Conservation (phyloP, 179 eudicot species). For the Pouteria campechiana region DNA sequence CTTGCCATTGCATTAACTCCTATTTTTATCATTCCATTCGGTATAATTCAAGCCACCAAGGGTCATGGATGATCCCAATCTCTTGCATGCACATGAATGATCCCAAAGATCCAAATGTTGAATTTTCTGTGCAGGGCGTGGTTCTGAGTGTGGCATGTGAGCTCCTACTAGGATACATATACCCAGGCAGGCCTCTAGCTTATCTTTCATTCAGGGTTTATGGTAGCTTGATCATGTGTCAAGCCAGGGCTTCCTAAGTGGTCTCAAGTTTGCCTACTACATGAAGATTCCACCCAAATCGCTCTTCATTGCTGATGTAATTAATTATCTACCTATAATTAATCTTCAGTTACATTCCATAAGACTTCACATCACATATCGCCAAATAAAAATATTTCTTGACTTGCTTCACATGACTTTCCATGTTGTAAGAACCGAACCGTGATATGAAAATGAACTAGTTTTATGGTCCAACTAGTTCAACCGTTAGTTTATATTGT, state of each 20-base stretch:
- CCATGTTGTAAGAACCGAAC: too few relatives aligned
- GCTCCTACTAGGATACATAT: constrained; percentile 78
- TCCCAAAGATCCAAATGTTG: background rate
- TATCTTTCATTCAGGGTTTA: constrained; percentile 88
- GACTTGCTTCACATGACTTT: too few relatives aligned
- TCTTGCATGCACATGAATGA: too few relatives aligned
- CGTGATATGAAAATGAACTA: too few relatives aligned
- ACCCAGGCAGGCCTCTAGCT: constrained; percentile 97
- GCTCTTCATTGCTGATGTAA: constrained; percentile 88
- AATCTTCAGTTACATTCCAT: background rate
- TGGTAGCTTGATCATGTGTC: constrained; percentile 81
- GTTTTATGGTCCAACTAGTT: too few relatives aligned
- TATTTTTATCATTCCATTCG: constrained; percentile 88
- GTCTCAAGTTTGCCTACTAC: constrained; percentile 96
- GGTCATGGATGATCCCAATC: constrained; percentile 45
- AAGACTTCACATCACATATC: background rate
- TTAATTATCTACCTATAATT: too few relatives aligned
- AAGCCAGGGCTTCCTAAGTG: constrained; percentile 80
- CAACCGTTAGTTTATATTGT: too few relatives aligned
- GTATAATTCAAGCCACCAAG: constrained; percentile 98
- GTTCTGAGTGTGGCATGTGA: constrained; percentile 98
- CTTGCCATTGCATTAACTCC: constrained; percentile 80
- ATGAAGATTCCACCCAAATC: constrained; percentile 96
- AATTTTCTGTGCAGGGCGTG: constrained; percentile 46
- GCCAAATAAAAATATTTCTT: background rate